These are phyloP conservation scores for Geoglossum cookeanum DNA, from an alignment of 2,329 filamentous ascomycete genomes.

Conservation along the genomic window DNA sequence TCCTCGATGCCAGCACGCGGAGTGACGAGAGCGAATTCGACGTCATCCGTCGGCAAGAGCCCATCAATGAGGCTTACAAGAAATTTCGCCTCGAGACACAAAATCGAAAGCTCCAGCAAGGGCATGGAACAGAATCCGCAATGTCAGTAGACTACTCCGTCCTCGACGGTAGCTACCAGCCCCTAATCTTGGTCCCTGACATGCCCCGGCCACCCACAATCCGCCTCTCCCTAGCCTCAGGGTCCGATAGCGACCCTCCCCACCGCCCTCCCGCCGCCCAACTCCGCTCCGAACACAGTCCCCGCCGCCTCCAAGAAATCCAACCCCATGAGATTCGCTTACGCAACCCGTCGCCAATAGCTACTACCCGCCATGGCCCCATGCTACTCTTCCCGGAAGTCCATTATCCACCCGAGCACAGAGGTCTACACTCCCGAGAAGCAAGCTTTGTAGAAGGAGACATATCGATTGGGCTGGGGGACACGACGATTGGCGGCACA, in stretches of 20 bases:
- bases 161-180: neutral
- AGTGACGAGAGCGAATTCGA: neutral
- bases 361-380: neutral
- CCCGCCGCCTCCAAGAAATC: neutral
- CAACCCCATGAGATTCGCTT: neutral
- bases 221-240: neutral
- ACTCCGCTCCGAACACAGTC: neutral
- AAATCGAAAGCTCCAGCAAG: neutral
- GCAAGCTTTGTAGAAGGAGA: neutral
- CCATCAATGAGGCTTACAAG: neutral
- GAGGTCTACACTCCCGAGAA: neutral
- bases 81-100: neutral
- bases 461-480: no score
- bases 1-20: neutral
- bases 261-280: neutral
- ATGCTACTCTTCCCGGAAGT: neutral
- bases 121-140: neutral
- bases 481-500: neutral
- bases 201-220: neutral
- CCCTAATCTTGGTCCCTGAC: neutral
- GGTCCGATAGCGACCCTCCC: no score
- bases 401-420: neutral
- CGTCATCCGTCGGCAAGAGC: neutral
- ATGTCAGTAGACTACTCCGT: neutral
- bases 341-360: neutral